Evolutionary conservation across 495 filamentous ascomycete genomes (phyloP), one percentile per base, ranked within the genome.

Genomic region (Hapsidospora chrysogenum): DNA sequence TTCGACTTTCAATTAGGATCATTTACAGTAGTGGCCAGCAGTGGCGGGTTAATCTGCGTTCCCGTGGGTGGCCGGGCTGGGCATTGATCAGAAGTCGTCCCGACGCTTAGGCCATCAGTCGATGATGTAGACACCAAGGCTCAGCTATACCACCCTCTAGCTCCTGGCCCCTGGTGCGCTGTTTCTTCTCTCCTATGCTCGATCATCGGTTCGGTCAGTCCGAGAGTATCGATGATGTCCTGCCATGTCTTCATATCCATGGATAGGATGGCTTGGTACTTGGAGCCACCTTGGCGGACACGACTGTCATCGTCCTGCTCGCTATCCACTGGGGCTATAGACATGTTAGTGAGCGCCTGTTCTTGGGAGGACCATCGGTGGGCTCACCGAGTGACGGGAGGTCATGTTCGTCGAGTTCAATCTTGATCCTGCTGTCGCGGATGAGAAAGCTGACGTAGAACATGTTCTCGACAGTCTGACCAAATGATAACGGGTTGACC

Each of bases 401-500:
- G 2, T 62, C 63, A 14, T 77, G 50, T 8, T 69, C 60, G 51
- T 87, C 80, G 28, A 64, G 62, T 0, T 58, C 53, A 15, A 93
- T 60, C 21, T 70, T 77, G 9, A 80, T 67, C 36, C 60, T 68
- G 5, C 87, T 86, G 51, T 99, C 92, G 35, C 77, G 73, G 37
- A 95, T 84, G 37, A 99, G 57, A 54, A 99, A 99, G 50, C 80
- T 87, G 39, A 93, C 66, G 48, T 95, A 95, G 56, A 99, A 99
- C 45, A 99, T 56, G 51, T 99, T 99, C 53, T 99, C 89, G 3
- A 96, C 72, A 2, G 83, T 95, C 57, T 99, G 92, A 0, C 86
- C 85, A 47, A 96, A 99, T 1, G 81, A 92, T 1, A 54, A 52
- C 3, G 89, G 87, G 43, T 99, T 92, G 39, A 95, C 63, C 21